phyloP scores from a whole-genome alignment of 1,284 basidiomycete genomes.

The Amylostereum chailletii region DNA sequence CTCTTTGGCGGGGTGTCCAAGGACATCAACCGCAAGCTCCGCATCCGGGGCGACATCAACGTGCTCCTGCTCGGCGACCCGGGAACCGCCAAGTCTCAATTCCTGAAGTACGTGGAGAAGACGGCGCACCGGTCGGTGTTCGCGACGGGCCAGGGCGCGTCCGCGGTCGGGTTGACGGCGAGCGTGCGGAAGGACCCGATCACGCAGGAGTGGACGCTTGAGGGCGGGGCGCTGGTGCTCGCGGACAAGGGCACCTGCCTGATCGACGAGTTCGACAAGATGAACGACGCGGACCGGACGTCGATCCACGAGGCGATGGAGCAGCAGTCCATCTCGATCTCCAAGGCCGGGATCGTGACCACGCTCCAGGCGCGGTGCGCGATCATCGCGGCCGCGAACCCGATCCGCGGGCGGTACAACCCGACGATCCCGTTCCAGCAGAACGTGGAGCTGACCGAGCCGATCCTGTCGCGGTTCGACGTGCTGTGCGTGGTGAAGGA shows the following conservation, averaged over 20 bases:
- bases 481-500: slow-evolving; percentile 98
- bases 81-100: slow-evolving; percentile 98
- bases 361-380: slow-evolving; percentile 95
- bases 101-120: slow-evolving; percentile 99
- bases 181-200: slow-evolving; percentile 97
- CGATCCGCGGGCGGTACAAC: slow-evolving; percentile 92
- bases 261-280: slow-evolving; percentile 99
- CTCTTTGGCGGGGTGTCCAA: slow-evolving; percentile 93
- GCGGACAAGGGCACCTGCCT: slow-evolving; percentile 99
- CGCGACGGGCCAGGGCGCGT: slow-evolving; percentile 96
- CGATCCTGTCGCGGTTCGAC: slow-evolving; percentile 98
- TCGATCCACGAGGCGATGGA: slow-evolving; percentile 99
- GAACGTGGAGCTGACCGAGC: slow-evolving; percentile 98
- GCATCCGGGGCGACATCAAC: slow-evolving; percentile 97
- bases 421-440: slow-evolving; percentile 97
- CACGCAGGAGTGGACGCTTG: slow-evolving; percentile 97
- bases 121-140: slow-evolving; percentile 97
- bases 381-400: slow-evolving; percentile 96
- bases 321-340: slow-evolving; percentile 99
- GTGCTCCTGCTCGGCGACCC: slow-evolving; percentile 94
- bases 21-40: slow-evolving; percentile 94
- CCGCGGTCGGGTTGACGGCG: slow-evolving; percentile 96
- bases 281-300: slow-evolving; percentile 97
- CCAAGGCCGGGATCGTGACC: slow-evolving; percentile 97
- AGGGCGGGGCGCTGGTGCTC: slow-evolving; percentile 94